Evolutionary conservation across 805 yeast species (phyloP).

Genomic region (Candida awuae): DNA sequence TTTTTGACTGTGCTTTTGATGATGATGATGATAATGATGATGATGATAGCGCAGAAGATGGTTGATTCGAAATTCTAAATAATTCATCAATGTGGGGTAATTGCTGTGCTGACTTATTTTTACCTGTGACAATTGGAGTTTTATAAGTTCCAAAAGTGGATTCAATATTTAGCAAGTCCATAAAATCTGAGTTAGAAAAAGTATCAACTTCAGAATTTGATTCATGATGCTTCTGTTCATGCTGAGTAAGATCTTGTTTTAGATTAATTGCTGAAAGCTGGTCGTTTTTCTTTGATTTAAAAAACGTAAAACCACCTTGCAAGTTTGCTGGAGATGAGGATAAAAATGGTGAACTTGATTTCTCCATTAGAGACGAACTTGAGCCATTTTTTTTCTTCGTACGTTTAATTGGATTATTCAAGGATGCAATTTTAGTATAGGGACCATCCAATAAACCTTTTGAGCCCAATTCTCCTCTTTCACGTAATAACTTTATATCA

Average conservation of each 20-base stretch:
- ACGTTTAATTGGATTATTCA: conserved; percentile 2
- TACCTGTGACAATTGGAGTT: too few species aligned
- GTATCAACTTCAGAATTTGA: background rate
- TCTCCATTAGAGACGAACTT: background rate
- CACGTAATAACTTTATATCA: conserved; percentile 21
- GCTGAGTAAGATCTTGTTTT: background rate
- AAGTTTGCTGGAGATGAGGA: conserved; percentile 9
- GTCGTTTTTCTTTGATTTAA: background rate
- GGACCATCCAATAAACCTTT: conserved; percentile 30
- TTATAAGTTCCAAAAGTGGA: too few species aligned
- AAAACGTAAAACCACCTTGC: conserved; percentile 3
- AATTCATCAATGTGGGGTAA: too few species aligned
- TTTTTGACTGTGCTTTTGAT: conserved; percentile 5
- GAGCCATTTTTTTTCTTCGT: background rate
- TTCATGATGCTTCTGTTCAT: background rate
- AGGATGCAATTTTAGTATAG: conserved; percentile 13
- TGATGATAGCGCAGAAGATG: background rate
- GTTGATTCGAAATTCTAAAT: too few species aligned
- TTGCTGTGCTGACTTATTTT: too few species aligned
- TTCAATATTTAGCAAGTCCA: background rate
- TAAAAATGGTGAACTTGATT: conserved; percentile 10
- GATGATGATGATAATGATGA: conserved; percentile 1
- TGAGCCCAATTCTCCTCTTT: conserved; percentile 27
- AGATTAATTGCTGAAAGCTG: background rate
- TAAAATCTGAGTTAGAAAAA: background rate